These are phyloP conservation scores for Ulota crispa DNA, from an alignment of 225 moss, liverwort and hornwort genomes.

Conservation along the genomic window DNA sequence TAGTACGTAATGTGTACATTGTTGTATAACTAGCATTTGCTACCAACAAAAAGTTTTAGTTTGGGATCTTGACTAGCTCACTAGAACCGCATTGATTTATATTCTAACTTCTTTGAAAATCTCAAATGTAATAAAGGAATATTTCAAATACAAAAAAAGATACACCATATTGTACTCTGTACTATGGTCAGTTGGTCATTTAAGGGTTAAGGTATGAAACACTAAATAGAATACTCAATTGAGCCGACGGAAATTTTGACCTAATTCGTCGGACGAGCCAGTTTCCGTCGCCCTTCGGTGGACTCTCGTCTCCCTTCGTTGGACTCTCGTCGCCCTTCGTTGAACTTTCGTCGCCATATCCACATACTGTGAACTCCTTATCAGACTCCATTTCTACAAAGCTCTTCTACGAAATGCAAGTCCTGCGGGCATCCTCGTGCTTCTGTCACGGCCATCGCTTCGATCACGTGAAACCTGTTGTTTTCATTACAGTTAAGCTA, in stretches of 20 bases:
- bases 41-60: no score
- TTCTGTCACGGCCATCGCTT: background rate
- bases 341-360: conserved; percentile 24
- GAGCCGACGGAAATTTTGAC: background rate
- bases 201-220: no score
- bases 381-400: background rate
- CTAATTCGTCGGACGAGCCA: background rate
- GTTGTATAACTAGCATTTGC: no score
- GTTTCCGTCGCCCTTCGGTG: background rate
- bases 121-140: no score
- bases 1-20: no score
- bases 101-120: no score
- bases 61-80: no score
- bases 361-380: background rate
- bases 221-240: background rate
- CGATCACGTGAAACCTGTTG: background rate
- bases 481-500: background rate
- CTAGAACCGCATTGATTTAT: no score
- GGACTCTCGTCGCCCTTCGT: background rate
- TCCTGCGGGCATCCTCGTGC: background rate
- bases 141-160: no score
- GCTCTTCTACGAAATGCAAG: background rate
- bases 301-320: conserved; percentile 6
- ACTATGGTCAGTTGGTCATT: no score
- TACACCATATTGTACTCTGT: no score